Percentiles rank a stretch among this genome's conserved stretches.
These are phyloP conservation scores for Oryza longistaminata DNA, from an alignment of 176 grass and related monocot species.

Conservation along the genomic window DNA sequence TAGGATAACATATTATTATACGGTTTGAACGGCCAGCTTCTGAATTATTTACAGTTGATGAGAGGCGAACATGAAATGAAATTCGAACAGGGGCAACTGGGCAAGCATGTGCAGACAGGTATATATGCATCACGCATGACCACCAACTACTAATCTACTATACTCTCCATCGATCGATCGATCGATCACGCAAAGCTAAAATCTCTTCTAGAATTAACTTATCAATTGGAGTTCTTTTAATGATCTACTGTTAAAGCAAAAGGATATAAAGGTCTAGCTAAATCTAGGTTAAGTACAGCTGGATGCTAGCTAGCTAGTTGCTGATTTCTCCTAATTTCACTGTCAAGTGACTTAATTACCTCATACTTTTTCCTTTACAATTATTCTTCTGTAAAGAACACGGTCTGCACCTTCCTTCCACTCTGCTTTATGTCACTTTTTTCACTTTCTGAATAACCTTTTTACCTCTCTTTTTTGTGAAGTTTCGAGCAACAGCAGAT, in stretches of 20 bases:
- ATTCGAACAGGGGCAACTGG: neutral
- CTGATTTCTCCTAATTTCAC: neutral
- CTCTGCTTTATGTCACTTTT: neutral
- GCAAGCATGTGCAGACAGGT: conserved; percentile 1
- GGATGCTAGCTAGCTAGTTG: neutral
- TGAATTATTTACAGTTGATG: neutral
- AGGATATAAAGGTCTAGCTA: neutral
- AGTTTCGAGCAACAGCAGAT: neutral
- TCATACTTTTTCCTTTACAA: neutral
- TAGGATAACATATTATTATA: neutral
- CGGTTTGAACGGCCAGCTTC: neutral
- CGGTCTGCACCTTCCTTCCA: neutral
- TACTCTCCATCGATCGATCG: neutral
- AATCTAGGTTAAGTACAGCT: neutral
- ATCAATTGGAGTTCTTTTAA: neutral
- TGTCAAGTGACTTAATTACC: neutral
- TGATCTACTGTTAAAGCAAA: neutral
- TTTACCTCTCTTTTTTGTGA: neutral
- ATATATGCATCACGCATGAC: neutral
- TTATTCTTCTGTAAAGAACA: neutral
- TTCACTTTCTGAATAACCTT: neutral
- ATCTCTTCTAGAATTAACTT: neutral
- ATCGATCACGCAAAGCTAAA: neutral
- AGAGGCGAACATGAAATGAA: neutral
- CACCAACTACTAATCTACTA: neutral